Conservation (phyloP, 805 yeast species). For the Komagataella mondaviorum region DNA sequence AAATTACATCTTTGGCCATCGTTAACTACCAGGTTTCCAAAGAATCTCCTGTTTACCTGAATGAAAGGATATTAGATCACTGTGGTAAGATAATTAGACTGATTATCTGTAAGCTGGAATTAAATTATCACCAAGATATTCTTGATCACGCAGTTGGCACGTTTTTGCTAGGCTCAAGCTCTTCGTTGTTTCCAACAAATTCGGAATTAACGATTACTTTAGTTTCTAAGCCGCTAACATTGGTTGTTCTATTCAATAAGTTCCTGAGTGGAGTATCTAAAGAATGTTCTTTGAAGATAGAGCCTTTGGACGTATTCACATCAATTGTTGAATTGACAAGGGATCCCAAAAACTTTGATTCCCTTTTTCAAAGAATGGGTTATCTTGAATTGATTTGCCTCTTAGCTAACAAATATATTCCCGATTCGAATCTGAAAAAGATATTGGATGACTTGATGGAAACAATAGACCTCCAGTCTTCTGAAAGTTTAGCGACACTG, state of each 20-base stretch:
- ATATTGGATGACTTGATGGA: background rate
- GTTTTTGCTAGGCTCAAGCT: conserved; percentile 18
- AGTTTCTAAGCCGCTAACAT: conserved; percentile 8
- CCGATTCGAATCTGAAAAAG: conserved; percentile 10
- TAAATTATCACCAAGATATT: conserved; percentile 29
- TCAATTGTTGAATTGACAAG: conserved; percentile 8
- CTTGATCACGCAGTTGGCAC: conserved; percentile 21
- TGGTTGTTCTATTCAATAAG: conserved; percentile 26
- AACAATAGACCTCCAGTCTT: background rate
- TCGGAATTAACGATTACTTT: background rate
- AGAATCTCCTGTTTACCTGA: conserved; percentile 7
- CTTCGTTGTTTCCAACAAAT: background rate
- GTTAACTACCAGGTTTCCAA: conserved; percentile 3
- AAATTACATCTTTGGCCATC: conserved; percentile 15
- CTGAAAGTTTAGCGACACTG: background rate
- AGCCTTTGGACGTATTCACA: background rate
- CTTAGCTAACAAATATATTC: conserved; percentile 38
- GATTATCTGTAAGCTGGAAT: conserved; percentile 24
- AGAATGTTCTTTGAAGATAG: conserved; percentile 13
- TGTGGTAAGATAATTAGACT: conserved; percentile 27
- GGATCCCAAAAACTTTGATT: conserved; percentile 7
- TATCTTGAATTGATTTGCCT: conserved; percentile 44
- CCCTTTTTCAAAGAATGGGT: conserved; percentile 29
- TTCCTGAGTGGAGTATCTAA: conserved; percentile 42
- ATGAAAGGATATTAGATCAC: conserved; percentile 20